Conservation (phyloP, 1,284 basidiomycete genomes). For the Heterobasidion parviporum region DNA sequence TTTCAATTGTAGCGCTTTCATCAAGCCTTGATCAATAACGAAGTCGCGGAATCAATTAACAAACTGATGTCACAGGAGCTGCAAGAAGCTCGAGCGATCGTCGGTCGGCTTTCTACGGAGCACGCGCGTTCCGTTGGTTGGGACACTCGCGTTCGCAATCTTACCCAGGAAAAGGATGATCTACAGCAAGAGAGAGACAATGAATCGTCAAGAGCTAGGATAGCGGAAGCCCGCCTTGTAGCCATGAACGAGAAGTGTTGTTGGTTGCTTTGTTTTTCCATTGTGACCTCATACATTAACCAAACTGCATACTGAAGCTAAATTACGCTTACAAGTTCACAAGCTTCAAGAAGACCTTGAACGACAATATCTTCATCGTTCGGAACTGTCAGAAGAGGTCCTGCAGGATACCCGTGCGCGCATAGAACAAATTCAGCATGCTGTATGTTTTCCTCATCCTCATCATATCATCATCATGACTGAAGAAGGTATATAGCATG, state of each 20-base stretch:
- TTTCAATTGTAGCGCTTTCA: slow-evolving; percentile 53
- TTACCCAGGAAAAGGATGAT: slow-evolving; percentile 74
- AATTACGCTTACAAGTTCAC: slow-evolving; percentile 66
- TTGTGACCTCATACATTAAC: neutral
- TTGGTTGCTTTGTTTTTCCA: slow-evolving; percentile 12
- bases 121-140: slow-evolving; percentile 63
- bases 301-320: slow-evolving; percentile 36
- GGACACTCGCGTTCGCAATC: slow-evolving; percentile 56
- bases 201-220: slow-evolving; percentile 61
- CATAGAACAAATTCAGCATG: slow-evolving; percentile 53
- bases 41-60: slow-evolving; percentile 75
- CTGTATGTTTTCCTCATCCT: slow-evolving; percentile 28
- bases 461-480: neutral
- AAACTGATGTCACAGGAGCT: slow-evolving; percentile 71
- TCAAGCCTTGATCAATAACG: slow-evolving; percentile 75
- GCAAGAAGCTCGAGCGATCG: slow-evolving; percentile 63
- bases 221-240: slow-evolving; percentile 60
- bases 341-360: slow-evolving; percentile 59
- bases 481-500: slow-evolving; percentile 4
- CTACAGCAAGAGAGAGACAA: slow-evolving; percentile 75
- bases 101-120: slow-evolving; percentile 63
- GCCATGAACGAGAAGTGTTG: slow-evolving; percentile 56
- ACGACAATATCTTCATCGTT: slow-evolving; percentile 53
- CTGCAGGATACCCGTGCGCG: slow-evolving; percentile 64
- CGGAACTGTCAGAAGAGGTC: slow-evolving; percentile 66